Evolutionary conservation across 2,329 filamentous ascomycete species (phyloP).

Genomic region (Beauveria scarabaeidicola): DNA sequence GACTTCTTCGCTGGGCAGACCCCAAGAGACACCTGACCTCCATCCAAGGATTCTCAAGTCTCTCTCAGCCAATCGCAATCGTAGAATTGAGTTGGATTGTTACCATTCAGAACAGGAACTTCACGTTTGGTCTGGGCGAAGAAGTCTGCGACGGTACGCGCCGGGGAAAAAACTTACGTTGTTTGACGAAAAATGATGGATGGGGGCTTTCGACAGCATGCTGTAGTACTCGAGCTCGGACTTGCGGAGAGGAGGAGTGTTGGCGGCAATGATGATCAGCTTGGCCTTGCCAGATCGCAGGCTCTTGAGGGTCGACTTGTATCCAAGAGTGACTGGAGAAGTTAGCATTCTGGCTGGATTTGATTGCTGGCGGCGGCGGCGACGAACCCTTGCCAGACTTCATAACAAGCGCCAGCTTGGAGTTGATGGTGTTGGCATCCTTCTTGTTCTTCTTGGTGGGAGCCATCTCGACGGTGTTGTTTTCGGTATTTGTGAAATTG

Average conservation of each 20-base stretch:
- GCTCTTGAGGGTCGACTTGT: constrained; percentile 58
- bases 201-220: constrained; percentile 87
- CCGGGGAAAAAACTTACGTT: constrained; percentile 67
- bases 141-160: constrained; percentile 19
- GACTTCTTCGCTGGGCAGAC: constrained; percentile 88
- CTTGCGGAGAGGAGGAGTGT: constrained; percentile 97
- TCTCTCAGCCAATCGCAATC: constrained; percentile 11
- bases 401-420: constrained; percentile 54
- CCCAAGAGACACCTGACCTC: constrained; percentile 25
- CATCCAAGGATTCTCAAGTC: background rate
- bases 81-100: background rate
- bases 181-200: constrained; percentile 97
- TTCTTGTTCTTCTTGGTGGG: constrained; percentile 75
- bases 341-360: constrained; percentile 9
- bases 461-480: constrained; percentile 51
- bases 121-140: constrained; percentile 13
- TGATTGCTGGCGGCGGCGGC: background rate
- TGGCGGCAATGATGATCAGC: constrained; percentile 87
- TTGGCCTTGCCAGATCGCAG: constrained; percentile 96
- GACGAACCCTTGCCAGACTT: constrained; percentile 66
- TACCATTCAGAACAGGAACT: constrained; percentile 12
- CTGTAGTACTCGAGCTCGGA: constrained; percentile 92
- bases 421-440: constrained; percentile 64
- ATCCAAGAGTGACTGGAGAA: constrained; percentile 30
- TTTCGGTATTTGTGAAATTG: constrained; percentile 24